Evolutionary conservation across 805 yeast genomes (phyloP), one percentile per base, ranked within the genome.

Genomic region (Hanseniaspora meyeri): DNA sequence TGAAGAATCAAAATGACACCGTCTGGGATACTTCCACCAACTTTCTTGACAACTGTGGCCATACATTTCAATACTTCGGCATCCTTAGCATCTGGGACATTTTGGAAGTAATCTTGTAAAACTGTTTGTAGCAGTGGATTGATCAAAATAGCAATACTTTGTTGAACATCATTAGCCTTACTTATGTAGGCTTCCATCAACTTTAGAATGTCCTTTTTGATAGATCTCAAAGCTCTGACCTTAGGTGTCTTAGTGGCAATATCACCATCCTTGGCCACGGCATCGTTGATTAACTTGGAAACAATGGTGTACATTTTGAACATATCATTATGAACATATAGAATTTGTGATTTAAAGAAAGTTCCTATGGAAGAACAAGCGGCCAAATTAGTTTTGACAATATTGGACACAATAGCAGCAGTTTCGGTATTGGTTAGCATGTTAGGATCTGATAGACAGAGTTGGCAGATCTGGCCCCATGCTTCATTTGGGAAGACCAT

Each of bases 41-140:
- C 95, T 66, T 88, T 85, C 32, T 81, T 75, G 31, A 93, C 95
- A 57, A 93, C 79, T 1, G 96, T 87, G 9, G 95, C 82, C 81
- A 93, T 83, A 77, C 97, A 90, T 70, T 86, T 87, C 69, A 93
- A 77, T 5, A 93, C 98, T 72, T 93, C 98, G 8, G 96, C 96
- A 72, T 93, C 98, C 67, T 97, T 83, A 10, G 97, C 96, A 72
- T 89, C 95, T 4, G 97, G 95, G 37, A 89, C 95, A 65, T 87
- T 87, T 17, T 81, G 73, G 64, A 80, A 81, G 72, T 93, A 93
- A 69, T 93, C 99, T 59, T 85, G 95, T 60, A 93, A 77, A 16
- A 88, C 90, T 0, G 97, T 87, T 47, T 77, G 77, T 60, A 93
- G 79, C 65, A 93, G 73, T 34, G 95, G 95, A 60, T 86, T 87